A percentile compares a stretch with the other conserved stretches of the same genome.
phyloP scores from a whole-genome alignment of 2,329 filamentous ascomycete genomes.

The Fusarium albidum region DNA sequence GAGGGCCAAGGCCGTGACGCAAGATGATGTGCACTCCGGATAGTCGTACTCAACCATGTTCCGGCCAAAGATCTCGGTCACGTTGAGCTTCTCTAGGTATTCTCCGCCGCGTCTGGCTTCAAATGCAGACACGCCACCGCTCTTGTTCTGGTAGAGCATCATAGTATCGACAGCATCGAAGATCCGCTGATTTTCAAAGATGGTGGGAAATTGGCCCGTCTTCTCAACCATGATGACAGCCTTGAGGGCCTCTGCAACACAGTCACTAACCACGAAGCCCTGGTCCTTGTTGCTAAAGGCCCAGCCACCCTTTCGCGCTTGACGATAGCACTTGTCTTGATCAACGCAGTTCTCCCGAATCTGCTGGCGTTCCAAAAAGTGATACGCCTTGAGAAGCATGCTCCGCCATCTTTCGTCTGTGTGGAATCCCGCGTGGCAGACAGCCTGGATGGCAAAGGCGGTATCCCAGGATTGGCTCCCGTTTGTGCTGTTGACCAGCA shows the following conservation, averaged over 20 bases:
- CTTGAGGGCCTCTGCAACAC: conserved; percentile 88
- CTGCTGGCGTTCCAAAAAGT: conserved; percentile 89
- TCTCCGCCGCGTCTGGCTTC: conserved; percentile 81
- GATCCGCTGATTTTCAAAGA: conserved; percentile 79
- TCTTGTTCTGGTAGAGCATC: conserved; percentile 87
- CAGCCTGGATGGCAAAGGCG: conserved; percentile 82
- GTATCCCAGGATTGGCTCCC: conserved; percentile 98
- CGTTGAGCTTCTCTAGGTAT: conserved; percentile 84
- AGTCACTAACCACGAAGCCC: conserved; percentile 94
- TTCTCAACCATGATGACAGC: conserved; percentile 84
- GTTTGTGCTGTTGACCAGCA: conserved; percentile 95
- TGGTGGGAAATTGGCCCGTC: conserved; percentile 73
- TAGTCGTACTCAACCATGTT: conserved; percentile 99
- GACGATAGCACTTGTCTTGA: conserved; percentile 82
- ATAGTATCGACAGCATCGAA: conserved; percentile 90
- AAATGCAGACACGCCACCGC: conserved; percentile 93
- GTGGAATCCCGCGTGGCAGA: conserved; percentile 78
- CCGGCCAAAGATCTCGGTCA: conserved; percentile 90
- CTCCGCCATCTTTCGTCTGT: conserved; percentile 77
- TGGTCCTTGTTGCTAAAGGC: conserved; percentile 91
- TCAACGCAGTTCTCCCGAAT: conserved; percentile 82
- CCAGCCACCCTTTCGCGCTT: conserved; percentile 91
- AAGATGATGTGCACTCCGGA: conserved; percentile 94
- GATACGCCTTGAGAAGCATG: conserved; percentile 82
- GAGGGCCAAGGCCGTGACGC: conserved; percentile 82